A percentile compares a stretch with the other conserved stretches of the same genome.
phyloP scores from a whole-genome alignment of 345 rosid genomes.

The Carallia brachiata region DNA sequence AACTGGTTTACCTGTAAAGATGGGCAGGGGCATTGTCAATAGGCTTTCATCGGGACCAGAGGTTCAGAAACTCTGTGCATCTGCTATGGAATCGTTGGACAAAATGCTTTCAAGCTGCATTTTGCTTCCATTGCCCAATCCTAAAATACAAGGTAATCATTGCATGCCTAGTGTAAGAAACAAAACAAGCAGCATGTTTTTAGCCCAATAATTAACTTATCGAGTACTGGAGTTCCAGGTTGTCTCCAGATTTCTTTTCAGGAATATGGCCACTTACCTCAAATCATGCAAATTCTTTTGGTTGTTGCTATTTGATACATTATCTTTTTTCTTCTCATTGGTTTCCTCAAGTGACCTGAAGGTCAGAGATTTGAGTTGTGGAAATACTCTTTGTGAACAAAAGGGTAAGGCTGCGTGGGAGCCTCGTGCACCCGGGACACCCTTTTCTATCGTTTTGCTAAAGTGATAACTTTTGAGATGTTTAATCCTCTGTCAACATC shows the following conservation, averaged over 20 bases:
- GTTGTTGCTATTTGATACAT: slow-evolving; percentile 10
- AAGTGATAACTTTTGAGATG: background rate
- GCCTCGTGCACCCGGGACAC: too few species aligned
- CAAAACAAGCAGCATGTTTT: too few species aligned
- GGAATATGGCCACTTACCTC: background rate
- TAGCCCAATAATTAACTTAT: background rate
- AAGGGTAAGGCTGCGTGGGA: too few species aligned
- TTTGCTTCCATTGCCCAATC: slow-evolving; percentile 20
- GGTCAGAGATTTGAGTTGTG: too few species aligned
- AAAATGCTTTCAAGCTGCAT: slow-evolving; percentile 37
- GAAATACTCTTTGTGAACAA: too few species aligned
- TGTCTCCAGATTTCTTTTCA: background rate
- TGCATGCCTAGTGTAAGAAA: background rate
- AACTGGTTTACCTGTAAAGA: slow-evolving; percentile 75
- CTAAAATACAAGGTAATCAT: slow-evolving; percentile 41
- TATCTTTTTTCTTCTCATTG: background rate
- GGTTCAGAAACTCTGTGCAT: slow-evolving; percentile 68
- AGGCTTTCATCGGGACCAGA: slow-evolving; percentile 77
- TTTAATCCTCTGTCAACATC: background rate
- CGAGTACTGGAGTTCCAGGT: background rate
- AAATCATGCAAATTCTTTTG: slow-evolving; percentile 5
- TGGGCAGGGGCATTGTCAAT: slow-evolving; percentile 84
- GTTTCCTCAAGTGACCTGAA: background rate
- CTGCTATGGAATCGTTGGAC: slow-evolving; percentile 64
- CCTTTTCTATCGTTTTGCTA: too few species aligned